phyloP scores from a whole-genome alignment of 257 asterid genomes.

The Nicotiana benthamiana region DNA sequence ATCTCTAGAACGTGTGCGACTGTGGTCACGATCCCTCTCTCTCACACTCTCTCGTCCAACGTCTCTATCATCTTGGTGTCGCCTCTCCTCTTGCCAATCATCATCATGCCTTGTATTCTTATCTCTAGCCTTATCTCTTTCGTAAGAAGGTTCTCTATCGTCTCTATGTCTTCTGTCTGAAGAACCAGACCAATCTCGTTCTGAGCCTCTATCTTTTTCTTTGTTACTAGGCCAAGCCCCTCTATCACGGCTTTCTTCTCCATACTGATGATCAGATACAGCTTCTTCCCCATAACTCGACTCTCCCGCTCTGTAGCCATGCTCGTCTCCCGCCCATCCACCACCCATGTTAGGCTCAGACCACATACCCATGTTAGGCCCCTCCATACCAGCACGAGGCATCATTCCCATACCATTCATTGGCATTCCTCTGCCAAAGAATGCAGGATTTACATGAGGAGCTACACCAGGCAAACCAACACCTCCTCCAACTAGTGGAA shows the following conservation, averaged over 20 bases:
- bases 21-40: constrained; percentile 35
- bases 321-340: too few species aligned
- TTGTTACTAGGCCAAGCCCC: too few species aligned
- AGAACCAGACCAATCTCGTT: constrained; percentile 81
- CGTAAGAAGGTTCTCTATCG: constrained; percentile 64
- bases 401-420: constrained; percentile 90
- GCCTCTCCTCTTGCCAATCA: constrained; percentile 49
- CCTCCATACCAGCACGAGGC: constrained; percentile 68
- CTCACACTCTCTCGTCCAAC: constrained; percentile 50
- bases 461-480: constrained; percentile 90
- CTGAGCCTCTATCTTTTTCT: constrained; percentile 79
- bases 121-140: constrained; percentile 50
- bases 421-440: constrained; percentile 91
- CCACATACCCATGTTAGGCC: constrained; percentile 76
- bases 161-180: constrained; percentile 71
- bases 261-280: too few species aligned
- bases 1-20: constrained; percentile 34
- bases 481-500: constrained; percentile 57
- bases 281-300: too few species aligned
- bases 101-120: constrained; percentile 39
- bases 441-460: constrained; percentile 95
- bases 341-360: too few species aligned
- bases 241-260: too few species aligned
- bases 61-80: constrained; percentile 56
- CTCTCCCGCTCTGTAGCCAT: too few species aligned